Base-by-base conservation (phyloP, 345 rosid species). In the Lepidium sativum region DNA sequence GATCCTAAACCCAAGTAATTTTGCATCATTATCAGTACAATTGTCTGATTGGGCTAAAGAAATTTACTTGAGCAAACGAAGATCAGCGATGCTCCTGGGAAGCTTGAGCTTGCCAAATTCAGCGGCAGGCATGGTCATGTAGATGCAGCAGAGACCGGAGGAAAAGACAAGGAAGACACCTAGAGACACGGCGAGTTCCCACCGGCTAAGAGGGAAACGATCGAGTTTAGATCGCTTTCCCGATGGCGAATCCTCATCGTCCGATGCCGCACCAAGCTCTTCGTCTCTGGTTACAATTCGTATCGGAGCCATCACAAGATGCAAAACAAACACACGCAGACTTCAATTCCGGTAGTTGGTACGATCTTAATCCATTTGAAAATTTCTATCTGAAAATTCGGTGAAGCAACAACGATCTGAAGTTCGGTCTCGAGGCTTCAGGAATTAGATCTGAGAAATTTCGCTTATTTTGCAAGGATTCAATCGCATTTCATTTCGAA, bases 51-150 rank as follows among this genome's bases (percentile, higher is more conserved):
- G 1, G 6, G 29, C 32, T 53, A 33, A 38, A 58, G 13, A 29
- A 25, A 10, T 64, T 17, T 74, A 94, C 99, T 90, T 94, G 78
- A 94, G 97, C 71, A 75, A 60, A 60, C 98, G 97, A 54, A 92
- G 98, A 75, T 92, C 97, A 40, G 97, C 69, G 55, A 92, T 16
- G 57, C 88, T 80, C 48, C 97, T 86, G 9, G 98, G 98, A 14
- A 89, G 79, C 82, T 83, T 94, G 75, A 94, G 92, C 47, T 86
- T 84, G 48, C 83, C 85, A 42, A 87, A 94, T 60, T 86, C 84
- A 9, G 97, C 82, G 31, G 85, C 76, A 10, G 99, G 99, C 97
- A 94, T 83, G 54, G 91, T 88, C 68, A 80, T 65, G 78, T 86
- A 90, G 74, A 90, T 78, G 56, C 92, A 86, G 63, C 72, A 78